Evolutionary conservation across 495 filamentous ascomycete species (phyloP), one percentile per base, ranked within the genome.

Genomic region (Penicillium samsonianum): DNA sequence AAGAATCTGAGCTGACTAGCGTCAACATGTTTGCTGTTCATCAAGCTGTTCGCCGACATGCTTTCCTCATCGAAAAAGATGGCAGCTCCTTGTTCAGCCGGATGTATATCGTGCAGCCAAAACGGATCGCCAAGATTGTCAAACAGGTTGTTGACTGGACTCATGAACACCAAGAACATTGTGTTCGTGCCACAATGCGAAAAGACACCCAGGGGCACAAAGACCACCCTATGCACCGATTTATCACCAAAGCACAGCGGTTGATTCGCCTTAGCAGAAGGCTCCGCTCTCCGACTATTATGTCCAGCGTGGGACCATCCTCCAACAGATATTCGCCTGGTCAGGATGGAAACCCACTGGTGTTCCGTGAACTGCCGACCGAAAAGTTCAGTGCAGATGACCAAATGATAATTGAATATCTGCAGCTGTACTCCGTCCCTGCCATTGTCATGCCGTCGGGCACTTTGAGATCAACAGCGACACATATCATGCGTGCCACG

Each of bases 401-500:
- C 50, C 69, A 73, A 46, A 69, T 70, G 17, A 82, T 96, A 19
- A 75, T 96, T 17, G 69, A 81, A 26, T 96, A 87, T 57, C 73
- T 96, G 20, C 82, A 91, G 60, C 71, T 84, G 4, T 94, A 68
- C 57, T 68, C 64, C 8, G 71, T 76, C 9, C 74, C 75, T 14
- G 63, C 73, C 2, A 56, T 64, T 17, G 57, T 89, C 79, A 79
- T 85, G 57, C 76, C 80, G 22, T 77, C 78, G 40, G 73, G 76
- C 35, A 76, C 77, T 1, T 64, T 88, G 41, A 76, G 84, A 55
- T 82, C 85, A 25, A 68, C 88, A 35, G 88, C 86, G 19, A 84
- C 90, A 5, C 76, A 85, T 48, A 81, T 98, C 35, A 77, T 97
- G 67, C 85, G 89, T 16, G 82, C 87, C 1, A 80, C 85, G 5